Evolutionary conservation across 148 eudicot genomes (phyloP).

Genomic region (Vaccinium vitisidaea): DNA sequence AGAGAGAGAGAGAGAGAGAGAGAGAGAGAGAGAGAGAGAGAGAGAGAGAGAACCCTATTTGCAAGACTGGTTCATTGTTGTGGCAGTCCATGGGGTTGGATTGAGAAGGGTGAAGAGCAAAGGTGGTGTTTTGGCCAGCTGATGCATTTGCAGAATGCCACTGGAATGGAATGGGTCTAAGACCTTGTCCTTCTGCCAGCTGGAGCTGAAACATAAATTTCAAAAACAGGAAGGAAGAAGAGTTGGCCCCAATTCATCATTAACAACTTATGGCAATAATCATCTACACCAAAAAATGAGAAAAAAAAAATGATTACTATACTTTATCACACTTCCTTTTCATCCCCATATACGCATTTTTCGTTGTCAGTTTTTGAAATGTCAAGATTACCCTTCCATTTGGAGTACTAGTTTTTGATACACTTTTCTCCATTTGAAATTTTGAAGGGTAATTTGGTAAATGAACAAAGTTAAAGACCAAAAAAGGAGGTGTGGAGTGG

Average conservation of each 20-base stretch:
- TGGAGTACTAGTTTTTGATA: neutral
- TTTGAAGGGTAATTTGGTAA: neutral
- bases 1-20: neutral
- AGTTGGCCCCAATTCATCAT: neutral
- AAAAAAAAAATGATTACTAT: neutral
- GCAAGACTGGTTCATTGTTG: conserved; percentile 55
- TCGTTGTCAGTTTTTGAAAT: neutral
- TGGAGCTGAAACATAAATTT: conserved; percentile 39
- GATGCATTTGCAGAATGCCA: conserved; percentile 33
- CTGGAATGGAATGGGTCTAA: conserved; percentile 29
- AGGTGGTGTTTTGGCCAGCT: conserved; percentile 31
- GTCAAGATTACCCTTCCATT: neutral
- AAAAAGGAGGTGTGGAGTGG: neutral
- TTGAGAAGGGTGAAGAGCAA: conserved; percentile 34
- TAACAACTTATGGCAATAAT: neutral
- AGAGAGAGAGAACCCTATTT: conserved; percentile 62
- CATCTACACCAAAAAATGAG: neutral
- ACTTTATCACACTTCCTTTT: neutral
- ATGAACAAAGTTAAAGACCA: neutral
- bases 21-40: conserved; percentile 1
- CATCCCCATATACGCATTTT: no score
- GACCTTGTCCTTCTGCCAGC: conserved; percentile 46
- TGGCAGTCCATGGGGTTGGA: conserved; percentile 43
- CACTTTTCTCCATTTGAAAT: neutral
- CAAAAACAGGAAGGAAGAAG: neutral